Evolutionary conservation across 2,329 filamentous ascomycete species (phyloP).

Genomic region (Stagonosporopsis tanaceti): DNA sequence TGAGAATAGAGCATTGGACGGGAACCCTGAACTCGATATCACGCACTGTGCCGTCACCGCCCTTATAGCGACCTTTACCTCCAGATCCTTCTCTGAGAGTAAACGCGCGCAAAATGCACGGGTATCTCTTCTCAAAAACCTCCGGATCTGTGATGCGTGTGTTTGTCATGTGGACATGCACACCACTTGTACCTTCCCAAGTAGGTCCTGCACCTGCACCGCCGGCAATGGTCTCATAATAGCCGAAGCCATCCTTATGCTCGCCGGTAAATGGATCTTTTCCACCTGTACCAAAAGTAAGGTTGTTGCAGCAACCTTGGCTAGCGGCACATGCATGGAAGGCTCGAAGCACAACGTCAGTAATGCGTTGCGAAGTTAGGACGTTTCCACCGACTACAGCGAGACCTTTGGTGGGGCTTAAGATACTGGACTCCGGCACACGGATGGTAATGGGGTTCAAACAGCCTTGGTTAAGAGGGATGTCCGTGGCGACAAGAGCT

Average conservation of each 20-base stretch:
- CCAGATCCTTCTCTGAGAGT: slow-evolving; percentile 3
- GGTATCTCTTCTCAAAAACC: slow-evolving; percentile 7
- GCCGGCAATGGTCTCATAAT: slow-evolving; percentile 10
- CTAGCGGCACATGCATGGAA: slow-evolving; percentile 12
- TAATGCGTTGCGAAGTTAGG: slow-evolving; percentile 8
- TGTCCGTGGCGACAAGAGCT: slow-evolving; percentile 45
- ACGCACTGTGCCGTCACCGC: slow-evolving; percentile 11
- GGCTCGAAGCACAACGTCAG: slow-evolving; percentile 7
- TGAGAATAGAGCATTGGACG: slow-evolving; percentile 7
- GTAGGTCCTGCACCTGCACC: slow-evolving; percentile 9
- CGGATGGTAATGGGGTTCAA: slow-evolving; percentile 47
- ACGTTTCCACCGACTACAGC: slow-evolving; percentile 11
- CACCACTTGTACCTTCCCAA: slow-evolving; percentile 12
- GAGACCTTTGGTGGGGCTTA: slow-evolving; percentile 34
- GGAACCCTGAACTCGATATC: slow-evolving; percentile 11
- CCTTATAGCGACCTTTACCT: not conserved
- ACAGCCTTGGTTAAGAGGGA: slow-evolving; percentile 54
- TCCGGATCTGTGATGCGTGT: slow-evolving; percentile 13
- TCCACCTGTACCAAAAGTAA: slow-evolving; percentile 12
- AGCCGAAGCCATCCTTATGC: slow-evolving; percentile 12
- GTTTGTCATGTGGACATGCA: slow-evolving; percentile 15
- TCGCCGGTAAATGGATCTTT: slow-evolving; percentile 6
- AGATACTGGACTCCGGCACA: slow-evolving; percentile 44
- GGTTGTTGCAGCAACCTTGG: slow-evolving; percentile 11
- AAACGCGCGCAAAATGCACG: slow-evolving; percentile 5